A percentile compares a stretch with the other conserved stretches of the same genome.
phyloP scores from a whole-genome alignment of 2,329 filamentous ascomycete species.

The Acrodontium crateriforme region DNA sequence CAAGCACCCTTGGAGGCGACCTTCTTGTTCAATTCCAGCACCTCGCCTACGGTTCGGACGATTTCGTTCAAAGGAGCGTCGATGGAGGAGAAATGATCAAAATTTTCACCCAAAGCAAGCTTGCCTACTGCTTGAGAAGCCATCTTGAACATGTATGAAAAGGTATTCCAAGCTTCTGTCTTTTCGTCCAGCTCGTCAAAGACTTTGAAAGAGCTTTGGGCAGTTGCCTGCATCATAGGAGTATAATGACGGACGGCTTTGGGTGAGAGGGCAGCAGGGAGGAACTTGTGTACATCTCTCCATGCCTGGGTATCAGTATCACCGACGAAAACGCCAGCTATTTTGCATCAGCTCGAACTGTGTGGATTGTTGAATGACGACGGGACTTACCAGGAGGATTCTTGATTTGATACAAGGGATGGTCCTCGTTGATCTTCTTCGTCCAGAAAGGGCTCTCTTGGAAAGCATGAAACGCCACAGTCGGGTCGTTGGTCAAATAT shows the following conservation, averaged over 20 bases:
- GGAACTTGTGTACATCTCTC: constrained; percentile 44
- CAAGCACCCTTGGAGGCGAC: constrained; percentile 40
- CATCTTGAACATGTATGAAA: constrained; percentile 37
- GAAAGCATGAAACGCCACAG: constrained; percentile 21
- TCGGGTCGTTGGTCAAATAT: constrained; percentile 25
- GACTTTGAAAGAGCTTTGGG: constrained; percentile 36
- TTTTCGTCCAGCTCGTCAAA: constrained; percentile 36
- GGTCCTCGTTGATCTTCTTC: constrained; percentile 25
- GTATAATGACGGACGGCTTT: constrained; percentile 49
- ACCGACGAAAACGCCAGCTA: constrained; percentile 20
- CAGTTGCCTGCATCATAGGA: constrained; percentile 42
- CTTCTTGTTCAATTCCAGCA: constrained; percentile 45
- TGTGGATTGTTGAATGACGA: too few relatives aligned
- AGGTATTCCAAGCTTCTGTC: constrained; percentile 33
- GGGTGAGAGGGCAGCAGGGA: constrained; percentile 44
- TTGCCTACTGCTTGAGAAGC: constrained; percentile 32
- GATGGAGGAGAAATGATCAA: constrained; percentile 28
- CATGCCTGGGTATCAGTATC: constrained; percentile 41
- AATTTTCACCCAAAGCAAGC: constrained; percentile 30
- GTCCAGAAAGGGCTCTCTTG: constrained; percentile 26
- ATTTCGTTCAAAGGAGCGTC: constrained; percentile 40
- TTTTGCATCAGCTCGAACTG: too few relatives aligned
- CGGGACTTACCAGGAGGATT: too few relatives aligned
- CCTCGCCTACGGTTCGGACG: constrained; percentile 36
- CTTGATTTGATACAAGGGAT: constrained; percentile 22